phyloP scores from a whole-genome alignment of 2,329 filamentous ascomycete genomes.

The Microdochium paspali region DNA sequence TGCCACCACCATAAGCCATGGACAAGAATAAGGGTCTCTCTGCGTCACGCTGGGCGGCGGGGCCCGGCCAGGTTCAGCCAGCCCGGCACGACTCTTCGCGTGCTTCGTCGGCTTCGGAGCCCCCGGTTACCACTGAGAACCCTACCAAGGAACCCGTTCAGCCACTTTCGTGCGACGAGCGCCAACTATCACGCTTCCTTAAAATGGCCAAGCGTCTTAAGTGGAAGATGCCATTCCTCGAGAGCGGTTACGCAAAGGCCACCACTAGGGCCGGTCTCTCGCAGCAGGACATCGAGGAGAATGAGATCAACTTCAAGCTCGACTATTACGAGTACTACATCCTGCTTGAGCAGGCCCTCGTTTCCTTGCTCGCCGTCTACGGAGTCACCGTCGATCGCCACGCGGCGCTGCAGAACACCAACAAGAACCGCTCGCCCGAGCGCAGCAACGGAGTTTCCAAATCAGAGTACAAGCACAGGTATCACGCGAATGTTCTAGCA shows the following conservation, averaged over 20 bases:
- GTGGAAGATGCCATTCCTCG: conserved; percentile 55
- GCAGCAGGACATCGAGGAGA: conserved; percentile 15
- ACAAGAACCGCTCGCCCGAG: background rate
- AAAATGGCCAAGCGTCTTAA: conserved; percentile 51
- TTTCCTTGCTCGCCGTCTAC: conserved; percentile 56
- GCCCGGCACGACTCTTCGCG: background rate
- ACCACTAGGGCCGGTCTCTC: conserved; percentile 26
- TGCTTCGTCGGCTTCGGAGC: background rate
- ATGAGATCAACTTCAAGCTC: conserved; percentile 63
- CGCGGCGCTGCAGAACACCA: conserved; percentile 1
- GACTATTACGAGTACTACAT: conserved; percentile 73
- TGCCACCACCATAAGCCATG: background rate
- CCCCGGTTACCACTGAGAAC: background rate
- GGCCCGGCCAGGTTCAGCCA: background rate
- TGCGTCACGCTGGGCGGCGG: background rate
- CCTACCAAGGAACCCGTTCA: background rate
- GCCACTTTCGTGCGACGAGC: background rate
- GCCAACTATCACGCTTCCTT: conserved; percentile 45
- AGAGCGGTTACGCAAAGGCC: conserved; percentile 45
- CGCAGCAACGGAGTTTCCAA: background rate
- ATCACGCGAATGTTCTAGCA: conserved; percentile 60
- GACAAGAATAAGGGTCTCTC: background rate
- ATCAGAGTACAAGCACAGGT: conserved; percentile 36
- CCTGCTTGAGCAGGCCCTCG: conserved; percentile 60
- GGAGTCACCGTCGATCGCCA: conserved; percentile 39